Evolutionary conservation across 768 basidiomycete genomes (phyloP).

Genomic region (Tephrocybe sp.): DNA sequence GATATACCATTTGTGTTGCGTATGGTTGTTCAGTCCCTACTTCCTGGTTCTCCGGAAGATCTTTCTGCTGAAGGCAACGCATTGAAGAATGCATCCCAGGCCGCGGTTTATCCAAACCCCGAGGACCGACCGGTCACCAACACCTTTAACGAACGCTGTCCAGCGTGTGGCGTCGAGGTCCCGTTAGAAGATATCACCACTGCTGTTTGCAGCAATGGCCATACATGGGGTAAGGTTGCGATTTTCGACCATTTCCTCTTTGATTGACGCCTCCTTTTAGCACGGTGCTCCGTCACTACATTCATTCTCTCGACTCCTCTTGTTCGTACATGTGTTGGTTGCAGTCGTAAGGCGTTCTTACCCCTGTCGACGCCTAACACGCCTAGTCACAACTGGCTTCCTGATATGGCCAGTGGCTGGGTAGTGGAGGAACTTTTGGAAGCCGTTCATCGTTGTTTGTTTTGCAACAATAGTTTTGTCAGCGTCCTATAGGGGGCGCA

Average conservation of each 20-base stretch:
- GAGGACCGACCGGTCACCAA: slow-evolving; percentile 30
- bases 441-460: slow-evolving; percentile 66
- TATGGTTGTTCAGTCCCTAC: slow-evolving; percentile 55
- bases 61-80: slow-evolving; percentile 32
- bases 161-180: slow-evolving; percentile 66
- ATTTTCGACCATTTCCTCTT: not conserved
- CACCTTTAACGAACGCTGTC: slow-evolving; percentile 62
- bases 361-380: slow-evolving; percentile 42
- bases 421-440: slow-evolving; percentile 62
- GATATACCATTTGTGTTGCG: slow-evolving; percentile 68
- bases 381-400: slow-evolving; percentile 40
- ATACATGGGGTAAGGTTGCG: slow-evolving; percentile 65
- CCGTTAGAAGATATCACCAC: slow-evolving; percentile 55
- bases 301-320: slow-evolving; percentile 76
- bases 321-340: slow-evolving; percentile 80
- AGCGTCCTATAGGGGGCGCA: slow-evolving; percentile 40
- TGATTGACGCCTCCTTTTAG: slow-evolving; percentile 34
- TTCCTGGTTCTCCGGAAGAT: slow-evolving; percentile 46
- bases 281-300: slow-evolving; percentile 77
- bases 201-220: slow-evolving; percentile 69
- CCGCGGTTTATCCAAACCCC: slow-evolving; percentile 21
- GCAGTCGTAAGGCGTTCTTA: slow-evolving; percentile 75
- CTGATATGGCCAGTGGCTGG: slow-evolving; percentile 53
- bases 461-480: slow-evolving; percentile 67
- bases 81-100: slow-evolving; percentile 27